Evolutionary conservation across 2,329 filamentous ascomycete genomes (phyloP).

Genomic region (Diplodia mutila): DNA sequence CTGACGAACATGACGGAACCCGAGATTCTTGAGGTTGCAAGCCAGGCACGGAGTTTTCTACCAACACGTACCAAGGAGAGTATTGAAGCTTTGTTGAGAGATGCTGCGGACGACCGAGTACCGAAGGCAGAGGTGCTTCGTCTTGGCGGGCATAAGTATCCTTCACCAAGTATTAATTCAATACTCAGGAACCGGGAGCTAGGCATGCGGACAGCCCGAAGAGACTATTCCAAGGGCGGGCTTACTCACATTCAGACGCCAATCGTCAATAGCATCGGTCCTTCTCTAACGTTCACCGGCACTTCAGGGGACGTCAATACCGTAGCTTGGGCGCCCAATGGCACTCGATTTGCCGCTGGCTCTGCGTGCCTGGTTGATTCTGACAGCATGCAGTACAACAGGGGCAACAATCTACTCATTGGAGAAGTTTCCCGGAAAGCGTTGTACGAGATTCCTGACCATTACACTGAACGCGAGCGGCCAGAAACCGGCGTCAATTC

Average conservation of each 20-base stretch:
- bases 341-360: constrained; percentile 59
- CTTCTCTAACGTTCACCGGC: constrained; percentile 56
- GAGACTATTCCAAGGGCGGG: constrained; percentile 31
- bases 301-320: constrained; percentile 62
- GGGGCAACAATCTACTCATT: constrained; percentile 59
- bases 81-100: constrained; percentile 38
- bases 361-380: constrained; percentile 60
- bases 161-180: background rate
- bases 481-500: constrained; percentile 47
- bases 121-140: constrained; percentile 5
- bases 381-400: constrained; percentile 64
- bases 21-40: constrained; percentile 31
- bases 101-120: constrained; percentile 34
- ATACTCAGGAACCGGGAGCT: constrained; percentile 40
- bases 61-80: constrained; percentile 27
- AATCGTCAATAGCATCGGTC: constrained; percentile 47
- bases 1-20: constrained; percentile 34
- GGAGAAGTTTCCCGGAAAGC: constrained; percentile 50
- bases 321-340: constrained; percentile 60
- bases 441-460: constrained; percentile 59
- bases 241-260: constrained; percentile 37
- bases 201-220: constrained; percentile 36
- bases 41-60: constrained; percentile 30
- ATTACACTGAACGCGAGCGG: constrained; percentile 50
- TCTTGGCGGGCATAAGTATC: background rate